Evolutionary conservation across 495 filamentous ascomycete genomes (phyloP).

Genomic region (Clavariopsis aquatica): DNA sequence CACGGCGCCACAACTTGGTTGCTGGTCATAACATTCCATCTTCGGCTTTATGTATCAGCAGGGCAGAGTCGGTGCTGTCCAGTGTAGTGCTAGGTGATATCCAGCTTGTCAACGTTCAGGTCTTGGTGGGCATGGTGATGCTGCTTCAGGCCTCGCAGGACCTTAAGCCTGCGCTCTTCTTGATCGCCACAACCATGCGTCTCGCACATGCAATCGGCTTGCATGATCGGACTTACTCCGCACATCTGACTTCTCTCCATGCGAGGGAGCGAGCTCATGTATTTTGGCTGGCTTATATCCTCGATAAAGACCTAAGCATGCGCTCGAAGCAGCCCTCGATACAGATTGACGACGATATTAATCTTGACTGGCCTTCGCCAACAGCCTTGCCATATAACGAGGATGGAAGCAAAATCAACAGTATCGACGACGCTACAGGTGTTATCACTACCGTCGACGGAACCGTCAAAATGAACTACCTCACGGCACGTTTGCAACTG

Average conservation of each 20-base stretch:
- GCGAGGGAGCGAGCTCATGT: slow-evolving; percentile 21
- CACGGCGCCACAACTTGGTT: slow-evolving; percentile 12
- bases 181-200: slow-evolving; percentile 25
- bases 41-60: slow-evolving; percentile 17
- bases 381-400: slow-evolving; percentile 8
- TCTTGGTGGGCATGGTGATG: slow-evolving; percentile 31
- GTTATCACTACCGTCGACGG: slow-evolving; percentile 20
- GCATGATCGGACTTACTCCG: slow-evolving; percentile 12
- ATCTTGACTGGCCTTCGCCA: slow-evolving; percentile 26
- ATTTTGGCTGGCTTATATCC: slow-evolving; percentile 29
- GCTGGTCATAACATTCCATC: not conserved
- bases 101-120: slow-evolving; percentile 27
- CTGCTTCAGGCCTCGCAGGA: slow-evolving; percentile 28
- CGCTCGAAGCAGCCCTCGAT: slow-evolving; percentile 23
- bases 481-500: slow-evolving; percentile 22
- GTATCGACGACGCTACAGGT: slow-evolving; percentile 10
- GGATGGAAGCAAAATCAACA: not conserved
- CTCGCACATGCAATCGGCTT: slow-evolving; percentile 21
- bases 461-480: slow-evolving; percentile 27
- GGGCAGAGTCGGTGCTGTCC: slow-evolving; percentile 22
- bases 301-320: slow-evolving; percentile 36
- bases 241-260: slow-evolving; percentile 16
- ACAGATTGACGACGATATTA: slow-evolving; percentile 26
- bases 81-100: slow-evolving; percentile 13
- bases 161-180: slow-evolving; percentile 16